Conservation (phyloP, 495 filamentous ascomycete species). For the Venustampulla echinocandica region DNA sequence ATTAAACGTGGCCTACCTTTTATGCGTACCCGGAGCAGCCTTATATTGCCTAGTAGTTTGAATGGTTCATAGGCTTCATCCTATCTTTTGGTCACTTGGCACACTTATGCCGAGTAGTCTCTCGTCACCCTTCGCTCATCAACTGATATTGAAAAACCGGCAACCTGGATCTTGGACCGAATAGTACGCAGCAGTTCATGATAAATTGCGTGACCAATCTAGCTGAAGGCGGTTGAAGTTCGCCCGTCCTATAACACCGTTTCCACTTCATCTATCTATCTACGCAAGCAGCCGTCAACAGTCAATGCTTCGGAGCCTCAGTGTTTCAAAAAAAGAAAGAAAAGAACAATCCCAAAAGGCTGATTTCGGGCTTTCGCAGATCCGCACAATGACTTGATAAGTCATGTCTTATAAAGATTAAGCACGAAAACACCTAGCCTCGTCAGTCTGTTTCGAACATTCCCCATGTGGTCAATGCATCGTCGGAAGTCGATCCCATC, state of each 20-base stretch:
- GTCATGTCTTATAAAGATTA: slow-evolving; percentile 17
- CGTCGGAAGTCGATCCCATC: slow-evolving; percentile 17
- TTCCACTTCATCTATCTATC: slow-evolving; percentile 15
- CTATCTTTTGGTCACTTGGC: slow-evolving; percentile 18
- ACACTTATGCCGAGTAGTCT: background rate
- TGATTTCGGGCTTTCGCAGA: slow-evolving; percentile 16
- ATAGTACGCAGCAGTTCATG: slow-evolving; percentile 9
- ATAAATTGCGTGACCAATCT: slow-evolving; percentile 13
- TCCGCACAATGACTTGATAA: slow-evolving; percentile 17
- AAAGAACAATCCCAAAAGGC: slow-evolving; percentile 13
- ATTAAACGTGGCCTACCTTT: slow-evolving; percentile 21
- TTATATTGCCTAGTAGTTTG: slow-evolving; percentile 14
- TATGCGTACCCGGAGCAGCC: slow-evolving; percentile 22
- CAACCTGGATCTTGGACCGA: background rate
- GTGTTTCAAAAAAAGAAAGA: slow-evolving; percentile 16
- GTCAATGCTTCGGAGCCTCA: slow-evolving; percentile 17
- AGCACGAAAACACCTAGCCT: slow-evolving; percentile 21
- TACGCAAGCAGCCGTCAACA: slow-evolving; percentile 8
- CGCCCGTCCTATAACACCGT: slow-evolving; percentile 16
- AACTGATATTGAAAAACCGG: background rate
- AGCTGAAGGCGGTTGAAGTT: slow-evolving; percentile 18
- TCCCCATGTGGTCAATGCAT: slow-evolving; percentile 24
- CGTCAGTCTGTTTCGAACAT: slow-evolving; percentile 23
- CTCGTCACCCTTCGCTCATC: slow-evolving; percentile 5
- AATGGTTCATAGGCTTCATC: slow-evolving; percentile 19